Evolutionary conservation across 495 filamentous ascomycete species (phyloP).

Genomic region (Copromyces sp.): DNA sequence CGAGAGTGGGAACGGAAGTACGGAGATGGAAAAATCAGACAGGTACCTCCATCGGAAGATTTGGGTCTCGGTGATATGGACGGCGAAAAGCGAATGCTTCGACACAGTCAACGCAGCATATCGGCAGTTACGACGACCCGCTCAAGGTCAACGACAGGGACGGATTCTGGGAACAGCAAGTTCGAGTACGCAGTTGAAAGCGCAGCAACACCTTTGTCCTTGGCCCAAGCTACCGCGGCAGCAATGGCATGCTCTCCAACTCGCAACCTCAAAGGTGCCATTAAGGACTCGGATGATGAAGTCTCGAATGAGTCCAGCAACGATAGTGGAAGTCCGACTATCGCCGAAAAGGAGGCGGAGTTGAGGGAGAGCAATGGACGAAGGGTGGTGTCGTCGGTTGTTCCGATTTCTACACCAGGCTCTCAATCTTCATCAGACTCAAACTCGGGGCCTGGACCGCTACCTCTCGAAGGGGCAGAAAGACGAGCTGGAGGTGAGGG

Average conservation of each 20-base stretch:
- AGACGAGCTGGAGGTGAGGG: constrained; percentile 33
- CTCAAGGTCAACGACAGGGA: constrained; percentile 9
- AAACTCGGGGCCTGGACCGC: constrained; percentile 14
- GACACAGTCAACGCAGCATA: constrained; percentile 19
- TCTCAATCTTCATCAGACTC: not conserved
- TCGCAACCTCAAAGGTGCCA: not conserved
- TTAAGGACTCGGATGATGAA: not conserved
- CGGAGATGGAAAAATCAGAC: constrained; percentile 37
- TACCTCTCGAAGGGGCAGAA: constrained; percentile 25
- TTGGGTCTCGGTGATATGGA: constrained; percentile 45
- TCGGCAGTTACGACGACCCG: constrained; percentile 14
- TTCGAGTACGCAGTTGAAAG: constrained; percentile 11
- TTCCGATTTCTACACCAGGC: not conserved
- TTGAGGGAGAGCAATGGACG: not conserved
- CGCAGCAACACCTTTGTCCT: constrained; percentile 8
- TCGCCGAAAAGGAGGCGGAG: not conserved
- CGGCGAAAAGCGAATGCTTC: constrained; percentile 40
- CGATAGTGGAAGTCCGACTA: not conserved
- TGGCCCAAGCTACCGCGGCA: constrained; percentile 17
- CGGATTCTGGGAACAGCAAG: constrained; percentile 22
- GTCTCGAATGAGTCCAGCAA: not conserved
- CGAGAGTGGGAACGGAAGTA: constrained; percentile 75
- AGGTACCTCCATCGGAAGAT: constrained; percentile 26
- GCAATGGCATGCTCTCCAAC: constrained; percentile 13
- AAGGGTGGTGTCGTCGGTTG: not conserved